Evolutionary conservation across 345 rosid species (phyloP).

Genomic region (Murraya koenigii): DNA sequence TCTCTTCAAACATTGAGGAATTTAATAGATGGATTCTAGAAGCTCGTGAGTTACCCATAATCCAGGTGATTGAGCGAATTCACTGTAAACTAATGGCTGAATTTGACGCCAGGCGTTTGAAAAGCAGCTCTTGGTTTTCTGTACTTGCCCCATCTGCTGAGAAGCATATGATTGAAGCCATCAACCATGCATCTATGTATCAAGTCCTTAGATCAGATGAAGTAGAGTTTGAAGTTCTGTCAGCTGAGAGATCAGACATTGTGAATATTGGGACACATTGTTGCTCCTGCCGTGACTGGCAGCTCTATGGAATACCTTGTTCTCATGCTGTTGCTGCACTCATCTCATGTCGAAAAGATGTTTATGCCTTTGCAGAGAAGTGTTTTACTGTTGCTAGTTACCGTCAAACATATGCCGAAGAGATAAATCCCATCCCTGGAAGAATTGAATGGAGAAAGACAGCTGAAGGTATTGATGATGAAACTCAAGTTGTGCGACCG

Average conservation of each 20-base stretch:
- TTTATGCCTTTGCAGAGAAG: slow-evolving; percentile 39
- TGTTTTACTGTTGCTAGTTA: slow-evolving; percentile 52
- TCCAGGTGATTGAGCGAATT: slow-evolving; percentile 50
- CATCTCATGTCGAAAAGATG: slow-evolving; percentile 40
- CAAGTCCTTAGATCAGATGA: slow-evolving; percentile 58
- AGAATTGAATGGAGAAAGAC: slow-evolving; percentile 38
- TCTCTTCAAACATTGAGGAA: slow-evolving; percentile 48
- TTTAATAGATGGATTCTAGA: slow-evolving; percentile 50
- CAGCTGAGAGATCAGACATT: slow-evolving; percentile 45
- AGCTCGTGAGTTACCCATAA: slow-evolving; percentile 48
- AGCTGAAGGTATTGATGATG: slow-evolving; percentile 28
- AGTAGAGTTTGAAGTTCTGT: slow-evolving; percentile 58
- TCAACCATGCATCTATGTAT: slow-evolving; percentile 31
- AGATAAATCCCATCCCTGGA: slow-evolving; percentile 34
- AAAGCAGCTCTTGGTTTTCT: slow-evolving; percentile 42
- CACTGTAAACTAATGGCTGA: slow-evolving; percentile 37
- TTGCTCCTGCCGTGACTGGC: slow-evolving; percentile 64
- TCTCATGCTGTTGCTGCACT: slow-evolving; percentile 60
- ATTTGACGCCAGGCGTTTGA: slow-evolving; percentile 40
- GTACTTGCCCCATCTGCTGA: slow-evolving; percentile 50
- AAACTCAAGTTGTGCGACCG: slow-evolving; percentile 34
- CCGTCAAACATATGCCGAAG: slow-evolving; percentile 40
- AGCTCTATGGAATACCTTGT: slow-evolving; percentile 56
- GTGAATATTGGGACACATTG: slow-evolving; percentile 41
- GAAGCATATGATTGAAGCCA: slow-evolving; percentile 38